A percentile compares a stretch with the other conserved stretches of the same genome.
Evolutionary conservation across 495 filamentous ascomycete species (phyloP).

Genomic region (Penicillium samsonianum): DNA sequence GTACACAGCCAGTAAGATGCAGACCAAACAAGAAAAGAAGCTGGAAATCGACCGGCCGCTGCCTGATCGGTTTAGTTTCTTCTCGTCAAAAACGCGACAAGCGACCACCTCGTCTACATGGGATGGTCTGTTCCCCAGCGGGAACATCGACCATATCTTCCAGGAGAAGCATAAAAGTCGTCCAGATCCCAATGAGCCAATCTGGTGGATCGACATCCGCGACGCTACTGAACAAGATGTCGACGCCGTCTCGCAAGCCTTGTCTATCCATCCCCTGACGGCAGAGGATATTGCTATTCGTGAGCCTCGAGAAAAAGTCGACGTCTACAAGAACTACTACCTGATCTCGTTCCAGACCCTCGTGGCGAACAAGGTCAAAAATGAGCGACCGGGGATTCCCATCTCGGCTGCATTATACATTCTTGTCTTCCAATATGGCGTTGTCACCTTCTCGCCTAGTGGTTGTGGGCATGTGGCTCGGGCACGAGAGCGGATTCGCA

Average conservation of each 20-base stretch:
- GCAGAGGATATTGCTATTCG: constrained; percentile 88
- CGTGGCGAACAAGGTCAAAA: constrained; percentile 61
- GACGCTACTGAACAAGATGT: constrained; percentile 84
- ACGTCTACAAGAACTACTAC: constrained; percentile 91
- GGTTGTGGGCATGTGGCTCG: constrained; percentile 73
- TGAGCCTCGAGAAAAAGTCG: constrained; percentile 93
- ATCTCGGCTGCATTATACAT: constrained; percentile 87
- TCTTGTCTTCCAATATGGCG: constrained; percentile 88
- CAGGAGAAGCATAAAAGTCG: constrained; percentile 55
- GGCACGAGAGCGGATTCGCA: constrained; percentile 80
- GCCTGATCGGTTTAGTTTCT: constrained; percentile 75
- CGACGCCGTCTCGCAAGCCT: constrained; percentile 71
- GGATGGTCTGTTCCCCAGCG: constrained; percentile 72
- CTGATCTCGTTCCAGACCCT: constrained; percentile 92
- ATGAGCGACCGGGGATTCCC: constrained; percentile 56
- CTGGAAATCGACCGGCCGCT: background rate
- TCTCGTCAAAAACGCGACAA: constrained; percentile 79
- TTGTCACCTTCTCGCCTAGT: constrained; percentile 84
- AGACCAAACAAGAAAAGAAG: constrained; percentile 5
- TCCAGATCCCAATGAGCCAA: constrained; percentile 40
- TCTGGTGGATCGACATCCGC: constrained; percentile 90
- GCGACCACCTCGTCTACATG: constrained; percentile 75
- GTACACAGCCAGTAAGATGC: background rate
- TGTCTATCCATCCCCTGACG: constrained; percentile 87
- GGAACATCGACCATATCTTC: constrained; percentile 71